Evolutionary conservation across 495 filamentous ascomycete genomes (phyloP), one percentile per base, ranked within the genome.

Genomic region (Cercophora scortea): DNA sequence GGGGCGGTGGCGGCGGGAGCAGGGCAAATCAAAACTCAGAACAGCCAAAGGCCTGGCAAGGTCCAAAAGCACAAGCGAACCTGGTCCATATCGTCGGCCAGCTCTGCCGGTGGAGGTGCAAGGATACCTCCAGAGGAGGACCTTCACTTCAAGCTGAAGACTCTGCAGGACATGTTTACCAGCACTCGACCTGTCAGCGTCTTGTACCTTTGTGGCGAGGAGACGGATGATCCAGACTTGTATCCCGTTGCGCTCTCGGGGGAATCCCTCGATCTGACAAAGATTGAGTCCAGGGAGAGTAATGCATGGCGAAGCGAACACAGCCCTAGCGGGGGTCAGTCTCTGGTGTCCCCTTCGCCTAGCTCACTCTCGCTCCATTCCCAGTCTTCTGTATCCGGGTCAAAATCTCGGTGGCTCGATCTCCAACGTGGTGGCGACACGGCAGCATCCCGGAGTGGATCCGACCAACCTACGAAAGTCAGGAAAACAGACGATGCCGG

Each of bases 121-220:
- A 82, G 86, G 39, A 58, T 82, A 40, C 79, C 87, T 3, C 68
- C 85, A 15, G 93, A 96, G 63, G 94, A 96, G 56, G 94, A 97
- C 63, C 72, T 96, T 7, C 87, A 95, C 53, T 73, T 80, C 53
- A 96, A 95, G 66, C 74, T 96, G 15, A 79, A 83, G 44, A 85
- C 82, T 32, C 79, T 94, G 62, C 88, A 96, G 63, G 92, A 94
- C 58, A 97, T 97, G 93, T 96, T 96, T 64, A 89, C 86, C 10
- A 95, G 90, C 44, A 95, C 90, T 3, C 79, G 88, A 11, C 84
- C 89, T 3, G 82, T 90, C 19, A 96, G 90, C 66, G 74, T 92
- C 10, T 74, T 98, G 18, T 88, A 87, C 58, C 79, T 98, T 13
- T 82, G 83, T 40, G 94, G 90, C 46, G 85, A 87, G 3, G 88